These are phyloP conservation scores for Neonectria sp. DNA, from an alignment of 2,329 filamentous ascomycete genomes.

Conservation along the genomic window DNA sequence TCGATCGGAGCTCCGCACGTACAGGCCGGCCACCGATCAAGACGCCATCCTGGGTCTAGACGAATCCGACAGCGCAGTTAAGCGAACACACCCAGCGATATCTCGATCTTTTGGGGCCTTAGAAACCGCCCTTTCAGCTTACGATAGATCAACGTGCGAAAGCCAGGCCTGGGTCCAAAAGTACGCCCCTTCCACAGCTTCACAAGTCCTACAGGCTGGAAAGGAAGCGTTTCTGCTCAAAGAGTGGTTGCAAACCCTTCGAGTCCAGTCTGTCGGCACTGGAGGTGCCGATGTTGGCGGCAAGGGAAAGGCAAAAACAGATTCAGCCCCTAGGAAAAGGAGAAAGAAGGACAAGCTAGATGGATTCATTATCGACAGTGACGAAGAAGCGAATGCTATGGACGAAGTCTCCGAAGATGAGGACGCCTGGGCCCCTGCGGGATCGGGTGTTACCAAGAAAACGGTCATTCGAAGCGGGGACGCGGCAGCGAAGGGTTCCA, in stretches of 20 bases:
- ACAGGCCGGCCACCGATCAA: slow-evolving; percentile 8
- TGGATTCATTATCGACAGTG: slow-evolving; percentile 84
- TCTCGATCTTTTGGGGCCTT: slow-evolving; percentile 72
- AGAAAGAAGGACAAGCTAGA: slow-evolving; percentile 82
- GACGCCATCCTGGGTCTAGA: slow-evolving; percentile 52
- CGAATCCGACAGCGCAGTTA: slow-evolving; percentile 45
- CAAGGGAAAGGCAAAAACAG: slow-evolving; percentile 49
- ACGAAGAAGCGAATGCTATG: slow-evolving; percentile 80
- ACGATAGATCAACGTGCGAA: slow-evolving; percentile 85
- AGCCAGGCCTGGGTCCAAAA: slow-evolving; percentile 83
- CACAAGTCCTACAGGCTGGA: slow-evolving; percentile 82
- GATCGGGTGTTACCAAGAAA: slow-evolving; percentile 60
- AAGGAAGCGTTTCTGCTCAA: slow-evolving; percentile 79
- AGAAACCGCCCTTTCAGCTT: slow-evolving; percentile 77
- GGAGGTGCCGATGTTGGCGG: slow-evolving; percentile 58
- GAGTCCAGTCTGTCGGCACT: slow-evolving; percentile 82
- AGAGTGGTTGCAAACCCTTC: slow-evolving; percentile 85
- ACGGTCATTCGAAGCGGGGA: slow-evolving; percentile 67
- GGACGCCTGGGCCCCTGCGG: slow-evolving; percentile 60
- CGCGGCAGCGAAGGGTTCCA: slow-evolving; percentile 53
- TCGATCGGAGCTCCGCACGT: slow-evolving; percentile 60
- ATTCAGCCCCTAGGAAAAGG: slow-evolving; percentile 67
- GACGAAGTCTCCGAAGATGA: slow-evolving; percentile 77
- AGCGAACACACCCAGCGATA: slow-evolving; percentile 70
- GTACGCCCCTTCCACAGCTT: slow-evolving; percentile 80